Conservation (phyloP, 75 land plant genomes). For the Sequoia sempervirens region DNA sequence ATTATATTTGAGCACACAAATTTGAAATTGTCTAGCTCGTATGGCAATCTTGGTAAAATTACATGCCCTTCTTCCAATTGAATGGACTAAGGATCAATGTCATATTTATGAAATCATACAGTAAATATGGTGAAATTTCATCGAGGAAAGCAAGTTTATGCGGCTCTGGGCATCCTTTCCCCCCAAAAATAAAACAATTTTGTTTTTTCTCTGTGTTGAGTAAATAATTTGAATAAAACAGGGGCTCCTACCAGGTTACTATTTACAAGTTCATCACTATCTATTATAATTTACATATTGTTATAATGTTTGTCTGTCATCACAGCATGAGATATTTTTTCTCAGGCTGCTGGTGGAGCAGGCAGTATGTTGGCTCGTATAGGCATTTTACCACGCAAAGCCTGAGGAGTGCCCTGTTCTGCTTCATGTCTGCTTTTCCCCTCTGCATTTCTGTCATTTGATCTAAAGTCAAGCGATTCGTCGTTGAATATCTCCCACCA, state of each 20-base stretch:
- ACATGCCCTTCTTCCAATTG: too few species aligned
- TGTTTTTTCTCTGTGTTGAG: not conserved
- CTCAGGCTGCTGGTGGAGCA: constrained; percentile 1
- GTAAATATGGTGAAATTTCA: too few species aligned
- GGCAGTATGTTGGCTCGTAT: not conserved
- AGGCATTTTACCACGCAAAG: not conserved
- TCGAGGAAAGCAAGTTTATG: too few species aligned
- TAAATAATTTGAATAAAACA: too few species aligned
- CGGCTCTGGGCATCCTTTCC: too few species aligned
- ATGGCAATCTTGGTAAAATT: too few species aligned
- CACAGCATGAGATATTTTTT: not conserved
- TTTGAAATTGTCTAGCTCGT: too few species aligned
- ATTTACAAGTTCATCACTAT: too few species aligned
- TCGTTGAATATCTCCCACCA: constrained; percentile 53
- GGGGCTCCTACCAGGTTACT: constrained; percentile 3
- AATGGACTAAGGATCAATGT: too few species aligned
- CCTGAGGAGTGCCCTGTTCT: not conserved
- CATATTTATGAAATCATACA: too few species aligned
- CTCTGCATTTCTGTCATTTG: not conserved
- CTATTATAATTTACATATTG: not conserved
- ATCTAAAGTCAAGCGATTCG: constrained; percentile 38
- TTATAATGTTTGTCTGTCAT: not conserved
- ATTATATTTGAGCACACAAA: too few species aligned
- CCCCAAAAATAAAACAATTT: too few species aligned
- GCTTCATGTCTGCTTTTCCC: not conserved